Evolutionary conservation across 208 protist genomes (phyloP), one percentile per base, ranked within the genome.

Genomic region (Acanthamoeba culbertsoni): DNA sequence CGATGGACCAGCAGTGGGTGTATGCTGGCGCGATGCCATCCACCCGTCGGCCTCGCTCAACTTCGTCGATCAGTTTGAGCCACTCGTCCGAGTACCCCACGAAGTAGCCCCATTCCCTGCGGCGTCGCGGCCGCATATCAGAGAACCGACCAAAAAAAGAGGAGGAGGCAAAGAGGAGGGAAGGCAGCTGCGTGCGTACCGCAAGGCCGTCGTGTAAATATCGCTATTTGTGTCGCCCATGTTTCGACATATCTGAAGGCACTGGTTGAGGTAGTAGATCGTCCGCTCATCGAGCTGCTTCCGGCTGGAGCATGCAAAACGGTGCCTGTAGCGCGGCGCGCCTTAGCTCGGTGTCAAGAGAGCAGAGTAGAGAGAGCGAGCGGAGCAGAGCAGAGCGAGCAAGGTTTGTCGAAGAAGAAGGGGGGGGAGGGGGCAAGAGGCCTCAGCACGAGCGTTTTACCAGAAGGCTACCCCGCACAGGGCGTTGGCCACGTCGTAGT

Each of bases 181-280:
- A 55, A 55, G 48, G 48, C 12, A 18, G 59, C 20, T 7, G 59
- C 7, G 28, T 7, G 18, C 7, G 59, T 68, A 68, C 37, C 68
- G 18, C 68, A 79, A 51, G 37, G 68, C 68, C n/a, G 68, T 79
- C 40, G 48, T 33, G 40, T 79, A 79, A 28, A 79, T 79, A n/a
- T 79, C 68, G 68, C 42, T 79, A 20, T 43, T 79, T 7, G 40
- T 79, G 68, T 79, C 68, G 2, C 68, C 40, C 68, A 79, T 33
- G 68, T 79, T 79, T 4, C 68, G 68, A 40, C 68, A 79, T 0
- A 79, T 79, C 68, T 79, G 68, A 28, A 79, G 68, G 42, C 68
- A 51, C 26, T 79, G 68, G 26, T 79, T 79, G 37, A 79, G 68
- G 42, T 79, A 79, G 68, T 79, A 79, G 35, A 79, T 79, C 42